Evolutionary conservation across 768 basidiomycete species (phyloP), one percentile per base, ranked within the genome.

Genomic region (Leccinum variicolor): DNA sequence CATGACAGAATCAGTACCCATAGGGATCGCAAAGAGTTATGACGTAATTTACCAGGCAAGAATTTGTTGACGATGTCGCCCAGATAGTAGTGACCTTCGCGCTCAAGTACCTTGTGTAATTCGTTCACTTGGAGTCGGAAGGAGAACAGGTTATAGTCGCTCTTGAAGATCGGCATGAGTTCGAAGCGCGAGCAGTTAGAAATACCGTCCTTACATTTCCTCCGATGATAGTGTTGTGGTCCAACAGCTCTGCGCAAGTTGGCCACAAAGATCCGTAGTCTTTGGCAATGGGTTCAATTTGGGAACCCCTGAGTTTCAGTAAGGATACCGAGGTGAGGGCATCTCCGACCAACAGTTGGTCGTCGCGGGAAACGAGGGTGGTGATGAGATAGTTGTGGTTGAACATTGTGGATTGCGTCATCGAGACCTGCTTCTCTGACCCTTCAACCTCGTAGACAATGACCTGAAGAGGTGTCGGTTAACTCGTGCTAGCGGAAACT

Each of bases 301-400:
- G 77, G 3, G 68, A 74, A 13, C 74, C 75, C 2, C 64, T 59
- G 52, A 88, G 69, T 55, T 80, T 79, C 31, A 95, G 74, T 26
- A 92, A 62, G 3, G 92, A 87, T 17, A 95, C 79, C 0, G 92
- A 93, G 67, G 83, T 84, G 26, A 95, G 81, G 8, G 86, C 84
- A 66, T 97, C 94, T 34, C 90, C 90, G n/a, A 85, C 80, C 17
- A 90, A 72, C 25, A 96, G 68, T 48, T 73, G 74, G 58, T 84
- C 72, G 3, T 76, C 79, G 49, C 79, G 79, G 3, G 82, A 74
- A 0, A 81, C 83, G 21, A 97, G 72, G 55, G 82, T 85, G 4
- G 82, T 84, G 28, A 94, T 84, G 56, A 90, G 59, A 72, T 94
- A 94, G 55, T 90, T 93, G 67, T 92, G 90, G 61, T 89, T 85